Evolutionary conservation across 345 rosid species (phyloP), one percentile per base, ranked within the genome.

Genomic region (Hibiscus trionum): DNA sequence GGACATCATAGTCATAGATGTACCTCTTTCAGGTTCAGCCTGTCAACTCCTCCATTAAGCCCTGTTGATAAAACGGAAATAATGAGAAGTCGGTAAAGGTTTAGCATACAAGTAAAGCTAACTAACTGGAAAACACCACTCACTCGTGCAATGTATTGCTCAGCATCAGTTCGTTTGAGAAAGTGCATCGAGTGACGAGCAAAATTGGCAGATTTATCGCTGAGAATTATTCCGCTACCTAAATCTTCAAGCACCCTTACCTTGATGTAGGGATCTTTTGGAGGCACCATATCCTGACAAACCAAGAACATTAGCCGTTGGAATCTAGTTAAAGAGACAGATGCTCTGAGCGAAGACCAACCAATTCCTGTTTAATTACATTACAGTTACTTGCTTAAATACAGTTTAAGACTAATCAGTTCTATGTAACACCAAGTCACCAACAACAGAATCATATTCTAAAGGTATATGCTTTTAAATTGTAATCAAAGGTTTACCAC

Each of bases 251-350:
- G 82, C 49, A 92, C 91, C 74, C 97, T 84, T 74, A 91, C 96
- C 80, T 91, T 88, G 70, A 90, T 86, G 85, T 88, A 94, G 53
- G 98, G 96, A 79, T 94, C 98, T 78, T 94, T 94, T 3, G 97
- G 96, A 14, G 98, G 96, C 75, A 94, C 98, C 95, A 88, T 91
- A 79, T 90, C 98, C 98, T 94, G 80, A 62, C 58, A 78, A 68
- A 80, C 64, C 15, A 50, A 70, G 10, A 70, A 64, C 33, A 47
- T 73, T 24, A 68, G 37, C 9, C 5, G 31, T 47, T 46, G 57
- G 21, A 46, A 8, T 66, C 57, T 46, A 66, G 12, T 46, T 47
- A 17, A 66, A 49, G 58, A 47, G 58, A 14, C 10, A 66, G 57
- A 66, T 66, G 57, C 57, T 66, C 1, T 5, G 3, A 44, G 7